Evolutionary conservation across 1,284 basidiomycete genomes (phyloP), one percentile per base, ranked within the genome.

Genomic region (Trametes pubescens): DNA sequence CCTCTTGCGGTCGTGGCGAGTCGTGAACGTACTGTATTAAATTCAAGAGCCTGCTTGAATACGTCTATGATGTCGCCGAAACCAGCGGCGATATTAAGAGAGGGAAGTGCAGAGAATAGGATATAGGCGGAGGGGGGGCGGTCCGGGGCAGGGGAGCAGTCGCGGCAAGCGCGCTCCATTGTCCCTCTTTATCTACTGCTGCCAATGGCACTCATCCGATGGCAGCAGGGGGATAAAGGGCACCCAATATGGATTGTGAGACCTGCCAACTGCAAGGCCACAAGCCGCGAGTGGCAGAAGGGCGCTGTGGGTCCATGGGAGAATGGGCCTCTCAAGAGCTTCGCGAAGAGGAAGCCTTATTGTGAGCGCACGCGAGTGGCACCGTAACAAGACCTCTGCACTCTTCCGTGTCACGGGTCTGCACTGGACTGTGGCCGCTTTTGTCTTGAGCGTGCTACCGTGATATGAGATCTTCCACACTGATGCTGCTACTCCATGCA

Each of bases 251-350:
- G 38, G 52, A 43, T 32, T 34, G 37, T 61, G 59, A 55, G 24
- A 61, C 48, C 37, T n/a, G n/a, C 38, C 38, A 21, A 18, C 22
- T 48, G 40, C 35, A 55, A 38, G 47, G 29, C 2, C 16, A 22
- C 7, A n/a, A 16, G 22, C 57, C 14, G 4, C n/a, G 21, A 26
- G 43, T 22, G 18, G 9, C 22, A 54, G 24, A 40, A 40, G 7
- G 37, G 29, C 26, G 24, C 34, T 56, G 60, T 61, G 48, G 60
- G 53, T 56, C 47, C 60, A 56, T 61, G 60, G 48, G 60, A 61
- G 51, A 22, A 5, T 37, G 32, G 47, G 14, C 18, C 22, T 9
- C 29, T n/a, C 29, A 34, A 2, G 26, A 48, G 40, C 4, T n/a
- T 8, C 24, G 51, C 32, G 59, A 55, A 52, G 48, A 51, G 46